Percentiles rank a stretch among this genome's conserved stretches.
Evolutionary conservation across 2,329 filamentous ascomycete genomes (phyloP).

Genomic region (Pyrenochaeta sp.): DNA sequence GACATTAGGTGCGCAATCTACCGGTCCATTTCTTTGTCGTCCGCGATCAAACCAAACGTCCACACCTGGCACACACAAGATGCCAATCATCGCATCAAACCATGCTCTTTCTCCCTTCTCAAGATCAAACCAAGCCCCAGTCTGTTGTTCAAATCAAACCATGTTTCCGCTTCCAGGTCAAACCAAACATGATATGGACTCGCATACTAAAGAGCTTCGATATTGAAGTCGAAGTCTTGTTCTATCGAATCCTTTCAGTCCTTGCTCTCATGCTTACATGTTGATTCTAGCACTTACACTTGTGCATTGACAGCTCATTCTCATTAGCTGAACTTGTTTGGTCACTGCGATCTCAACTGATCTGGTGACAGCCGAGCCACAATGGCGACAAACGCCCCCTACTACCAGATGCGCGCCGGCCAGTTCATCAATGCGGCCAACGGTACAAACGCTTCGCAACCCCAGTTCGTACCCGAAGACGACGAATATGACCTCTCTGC

Average conservation of each 20-base stretch:
- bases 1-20: conserved; percentile 33
- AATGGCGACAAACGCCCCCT: conserved; percentile 49
- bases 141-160: conserved; percentile 23
- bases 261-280: conserved; percentile 4
- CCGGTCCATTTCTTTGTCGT: conserved; percentile 16
- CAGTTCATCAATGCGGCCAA: conserved; percentile 35
- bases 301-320: conserved; percentile 22
- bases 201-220: conserved; percentile 31
- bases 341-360: conserved; percentile 13
- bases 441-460: conserved; percentile 31
- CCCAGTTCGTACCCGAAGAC: conserved; percentile 26
- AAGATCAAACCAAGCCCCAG: conserved; percentile 15
- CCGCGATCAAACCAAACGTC: conserved; percentile 14
- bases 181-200: conserved; percentile 22
- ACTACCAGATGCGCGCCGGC: conserved; percentile 43
- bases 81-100: conserved; percentile 18
- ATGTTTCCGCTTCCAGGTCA: conserved; percentile 18
- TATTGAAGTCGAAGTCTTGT: conserved; percentile 10
- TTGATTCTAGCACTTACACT: conserved; percentile 32
- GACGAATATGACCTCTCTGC: conserved; percentile 31
- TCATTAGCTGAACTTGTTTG: conserved; percentile 18
- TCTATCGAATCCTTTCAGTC: conserved; percentile 22
- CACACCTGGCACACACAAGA: neutral
- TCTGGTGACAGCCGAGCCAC: conserved; percentile 17
- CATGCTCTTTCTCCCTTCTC: conserved; percentile 7